phyloP scores from a whole-genome alignment of 1,284 basidiomycete genomes.

The Trichosporon asahii region DNA sequence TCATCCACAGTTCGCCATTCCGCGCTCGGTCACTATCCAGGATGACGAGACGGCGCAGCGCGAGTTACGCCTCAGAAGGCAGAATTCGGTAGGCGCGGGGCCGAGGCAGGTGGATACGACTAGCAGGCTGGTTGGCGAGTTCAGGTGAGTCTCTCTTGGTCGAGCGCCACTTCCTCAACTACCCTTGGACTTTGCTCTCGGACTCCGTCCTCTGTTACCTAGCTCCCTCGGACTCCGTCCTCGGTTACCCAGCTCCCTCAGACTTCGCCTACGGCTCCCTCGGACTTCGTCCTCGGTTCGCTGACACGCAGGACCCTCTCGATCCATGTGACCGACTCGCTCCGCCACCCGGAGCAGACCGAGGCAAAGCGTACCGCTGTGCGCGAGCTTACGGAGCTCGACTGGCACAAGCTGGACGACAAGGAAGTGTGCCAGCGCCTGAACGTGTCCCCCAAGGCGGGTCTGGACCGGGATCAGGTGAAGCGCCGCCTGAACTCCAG shows the following conservation, averaged over 20 bases:
- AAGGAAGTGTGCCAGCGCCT: conserved; percentile 58
- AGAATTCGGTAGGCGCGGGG: conserved; percentile 29
- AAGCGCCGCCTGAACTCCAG: conserved; percentile 53
- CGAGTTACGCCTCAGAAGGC: conserved; percentile 30
- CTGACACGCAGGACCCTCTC: conserved; percentile 40
- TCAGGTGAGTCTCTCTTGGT: conserved; percentile 42
- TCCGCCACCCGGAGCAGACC: conserved; percentile 19
- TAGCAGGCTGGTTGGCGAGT: conserved; percentile 40
- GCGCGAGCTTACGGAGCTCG: conserved; percentile 51
- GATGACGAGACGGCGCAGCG: conserved; percentile 15
- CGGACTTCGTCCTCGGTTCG: not conserved
- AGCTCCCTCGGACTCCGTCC: no score
- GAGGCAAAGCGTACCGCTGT: conserved; percentile 26
- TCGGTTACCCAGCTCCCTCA: not conserved
- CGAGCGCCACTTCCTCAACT: not conserved
- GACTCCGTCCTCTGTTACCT: not conserved
- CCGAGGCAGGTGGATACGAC: conserved; percentile 29
- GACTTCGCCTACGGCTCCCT: not conserved
- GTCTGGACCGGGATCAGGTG: conserved; percentile 58
- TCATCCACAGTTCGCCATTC: conserved; percentile 17
- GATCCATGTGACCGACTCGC: conserved; percentile 45
- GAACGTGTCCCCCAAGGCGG: conserved; percentile 54
- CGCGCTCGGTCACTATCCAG: conserved; percentile 29
- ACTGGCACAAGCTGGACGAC: conserved; percentile 58
- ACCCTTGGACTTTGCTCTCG: not conserved